phyloP scores from a whole-genome alignment of 192 early-diverging fungal genomes.

The Umbelopsis sp. region DNA sequence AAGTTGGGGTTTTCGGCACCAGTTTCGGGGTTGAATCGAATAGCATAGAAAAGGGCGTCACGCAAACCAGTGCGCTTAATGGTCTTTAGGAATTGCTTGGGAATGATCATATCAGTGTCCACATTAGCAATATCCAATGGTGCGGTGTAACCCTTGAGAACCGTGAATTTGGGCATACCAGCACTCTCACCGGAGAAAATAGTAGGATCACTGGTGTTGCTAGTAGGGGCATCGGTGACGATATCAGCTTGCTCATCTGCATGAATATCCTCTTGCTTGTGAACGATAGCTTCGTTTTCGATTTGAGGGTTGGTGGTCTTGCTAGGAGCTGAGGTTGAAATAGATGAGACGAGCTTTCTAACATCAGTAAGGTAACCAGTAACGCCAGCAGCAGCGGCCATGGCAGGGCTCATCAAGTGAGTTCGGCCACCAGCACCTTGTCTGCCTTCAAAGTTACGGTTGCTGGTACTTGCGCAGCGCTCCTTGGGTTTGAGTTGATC shows the following conservation, averaged over 20 bases:
- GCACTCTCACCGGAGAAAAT: neutral
- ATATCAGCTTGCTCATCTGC: neutral
- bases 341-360: constrained; percentile 42
- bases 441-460: constrained; percentile 75
- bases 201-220: neutral
- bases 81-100: constrained; percentile 78
- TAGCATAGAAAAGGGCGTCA: constrained; percentile 57
- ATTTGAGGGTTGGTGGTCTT: constrained; percentile 18
- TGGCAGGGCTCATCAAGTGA: constrained; percentile 64
- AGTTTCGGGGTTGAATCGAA: constrained; percentile 56
- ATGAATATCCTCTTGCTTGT: constrained; percentile 28
- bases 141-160: constrained; percentile 57
- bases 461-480: constrained; percentile 72
- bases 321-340: constrained; percentile 37
- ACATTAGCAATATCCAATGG: constrained; percentile 64
- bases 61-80: constrained; percentile 72
- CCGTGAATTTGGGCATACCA: constrained; percentile 63
- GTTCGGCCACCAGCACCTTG: constrained; percentile 70
- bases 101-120: constrained; percentile 78
- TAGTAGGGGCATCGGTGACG: constrained; percentile 5
- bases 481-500: constrained; percentile 69
- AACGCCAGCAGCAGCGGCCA: constrained; percentile 74
- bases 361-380: constrained; percentile 65
- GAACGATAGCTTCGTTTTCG: constrained; percentile 31
- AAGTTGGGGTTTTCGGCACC: constrained; percentile 52